Evolutionary conservation across 805 yeast species (phyloP), one percentile per base, ranked within the genome.

Genomic region (Lipomyces starkeyi): DNA sequence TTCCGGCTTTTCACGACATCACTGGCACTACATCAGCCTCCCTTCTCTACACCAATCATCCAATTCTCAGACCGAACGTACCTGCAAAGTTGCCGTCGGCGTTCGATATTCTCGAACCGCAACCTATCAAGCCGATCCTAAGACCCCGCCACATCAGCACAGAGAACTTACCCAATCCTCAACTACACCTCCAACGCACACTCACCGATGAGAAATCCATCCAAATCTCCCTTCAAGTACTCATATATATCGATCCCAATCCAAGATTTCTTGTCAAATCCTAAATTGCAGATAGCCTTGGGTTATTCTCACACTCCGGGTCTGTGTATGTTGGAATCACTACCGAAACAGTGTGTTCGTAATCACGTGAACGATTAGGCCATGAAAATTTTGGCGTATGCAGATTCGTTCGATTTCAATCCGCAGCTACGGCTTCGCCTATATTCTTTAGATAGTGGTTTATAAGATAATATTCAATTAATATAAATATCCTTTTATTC

Each of bases 1-100:
- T 86, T 86, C 60, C 92, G 80, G 58, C 80, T 80, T 68, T 81
- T 80, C 13, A 86, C 78, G n/a, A 86, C 77, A 60, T 81, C 83
- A 57, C 79, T 76, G 49, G 11, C 27, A 27, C 6, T 32, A 32
- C 52, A 47, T 14, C 54, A 22, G 22, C 55, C 13, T 17, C 20
- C 20, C 47, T 14, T 11, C 47, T 11, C 49, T 2, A 20, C 37
- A 62, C 32, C 22, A n/a, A 25, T 32, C 34, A 32, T 32, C 32
- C 43, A 43, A 43, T 58, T 29, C 68, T 58, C 20, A 35, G n/a
- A 17, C 25, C 56, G 27, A 34, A 64, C 78, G 13, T 72, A 77
- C 80, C 75, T 73, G 75, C 85, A 81, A 43, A 78, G 80, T 57
- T 80, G 82, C 34, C 83, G 76, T 65, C 85, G 78, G 70, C 79